These are phyloP conservation scores for Lactifluus subvellereus DNA, from an alignment of 768 basidiomycete genomes.

Conservation along the genomic window DNA sequence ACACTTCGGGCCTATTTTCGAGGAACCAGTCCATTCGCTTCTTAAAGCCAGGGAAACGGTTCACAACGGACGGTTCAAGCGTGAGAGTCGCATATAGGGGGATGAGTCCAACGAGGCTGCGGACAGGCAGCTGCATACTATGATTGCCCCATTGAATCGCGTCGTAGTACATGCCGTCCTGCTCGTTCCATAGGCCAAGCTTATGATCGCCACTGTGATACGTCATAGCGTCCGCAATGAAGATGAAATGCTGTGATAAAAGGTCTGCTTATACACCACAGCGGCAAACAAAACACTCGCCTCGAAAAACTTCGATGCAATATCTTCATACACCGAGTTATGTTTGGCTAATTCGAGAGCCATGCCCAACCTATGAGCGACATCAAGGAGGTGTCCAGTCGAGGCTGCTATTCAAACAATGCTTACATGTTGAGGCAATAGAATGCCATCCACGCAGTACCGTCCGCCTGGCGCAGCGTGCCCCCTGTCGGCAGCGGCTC, in stretches of 20 bases:
- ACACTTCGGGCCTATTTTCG: conserved; percentile 83
- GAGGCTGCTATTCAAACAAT: neutral
- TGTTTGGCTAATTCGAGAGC: conserved; percentile 97
- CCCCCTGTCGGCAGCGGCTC: conserved; percentile 96
- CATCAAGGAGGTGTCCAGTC: conserved; percentile 8
- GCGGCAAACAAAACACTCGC: conserved; percentile 33
- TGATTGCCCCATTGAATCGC: conserved; percentile 85
- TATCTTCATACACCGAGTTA: conserved; percentile 96
- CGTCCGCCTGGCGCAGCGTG: conserved; percentile 90
- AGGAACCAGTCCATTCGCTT: conserved; percentile 99
- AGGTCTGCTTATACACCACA: neutral
- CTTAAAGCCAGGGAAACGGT: conserved; percentile 95
- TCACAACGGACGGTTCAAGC: conserved; percentile 82
- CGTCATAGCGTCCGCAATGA: conserved; percentile 99
- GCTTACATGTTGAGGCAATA: conserved; percentile 92
- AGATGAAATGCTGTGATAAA: conserved; percentile 81
- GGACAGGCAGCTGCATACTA: conserved; percentile 87
- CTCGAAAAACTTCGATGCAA: conserved; percentile 97
- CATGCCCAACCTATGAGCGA: conserved; percentile 73
- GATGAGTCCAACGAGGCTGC: conserved; percentile 95
- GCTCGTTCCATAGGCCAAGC: conserved; percentile 87
- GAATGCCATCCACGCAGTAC: conserved; percentile 99
- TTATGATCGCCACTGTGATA: conserved; percentile 75
- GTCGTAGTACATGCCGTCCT: conserved; percentile 98
- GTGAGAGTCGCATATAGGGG: conserved; percentile 94